These are phyloP conservation scores for Euphrasia confusa DNA, from an alignment of 257 asterid species.

Conservation along the genomic window DNA sequence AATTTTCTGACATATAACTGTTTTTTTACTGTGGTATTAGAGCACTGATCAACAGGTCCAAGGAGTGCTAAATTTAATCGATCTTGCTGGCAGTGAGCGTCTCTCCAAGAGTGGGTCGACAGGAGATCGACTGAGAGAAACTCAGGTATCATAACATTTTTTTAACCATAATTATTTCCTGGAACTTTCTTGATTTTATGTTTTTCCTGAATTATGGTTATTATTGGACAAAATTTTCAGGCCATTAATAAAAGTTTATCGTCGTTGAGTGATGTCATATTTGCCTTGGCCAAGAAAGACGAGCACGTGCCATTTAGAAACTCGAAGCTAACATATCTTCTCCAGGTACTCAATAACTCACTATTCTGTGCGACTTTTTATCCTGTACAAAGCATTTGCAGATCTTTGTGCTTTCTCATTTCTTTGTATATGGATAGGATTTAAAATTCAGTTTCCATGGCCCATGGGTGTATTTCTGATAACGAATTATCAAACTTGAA, in stretches of 20 bases:
- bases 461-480: background rate
- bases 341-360: conserved; percentile 54
- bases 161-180: background rate
- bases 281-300: conserved; percentile 90
- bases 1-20: background rate
- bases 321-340: conserved; percentile 96
- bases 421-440: background rate
- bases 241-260: conserved; percentile 92
- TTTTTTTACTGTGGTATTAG: conserved; percentile 32
- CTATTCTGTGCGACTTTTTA: too few species aligned
- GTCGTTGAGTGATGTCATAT: conserved; percentile 90
- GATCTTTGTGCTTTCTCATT: conserved; percentile 1
- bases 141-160: conserved; percentile 55
- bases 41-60: conserved; percentile 93
- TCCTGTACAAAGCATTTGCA: background rate
- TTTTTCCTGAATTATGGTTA: conserved; percentile 9
- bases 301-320: conserved; percentile 92
- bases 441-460: background rate
- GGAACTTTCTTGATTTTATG: background rate
- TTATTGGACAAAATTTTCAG: conserved; percentile 30
- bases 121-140: conserved; percentile 89
- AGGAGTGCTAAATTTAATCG: conserved; percentile 82
- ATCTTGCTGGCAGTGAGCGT: conserved; percentile 99
- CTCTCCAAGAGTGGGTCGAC: conserved; percentile 91
- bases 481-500: background rate